These are phyloP conservation scores for Ophiostoma quercus DNA, from an alignment of 2,329 filamentous ascomycete genomes.

Conservation along the genomic window DNA sequence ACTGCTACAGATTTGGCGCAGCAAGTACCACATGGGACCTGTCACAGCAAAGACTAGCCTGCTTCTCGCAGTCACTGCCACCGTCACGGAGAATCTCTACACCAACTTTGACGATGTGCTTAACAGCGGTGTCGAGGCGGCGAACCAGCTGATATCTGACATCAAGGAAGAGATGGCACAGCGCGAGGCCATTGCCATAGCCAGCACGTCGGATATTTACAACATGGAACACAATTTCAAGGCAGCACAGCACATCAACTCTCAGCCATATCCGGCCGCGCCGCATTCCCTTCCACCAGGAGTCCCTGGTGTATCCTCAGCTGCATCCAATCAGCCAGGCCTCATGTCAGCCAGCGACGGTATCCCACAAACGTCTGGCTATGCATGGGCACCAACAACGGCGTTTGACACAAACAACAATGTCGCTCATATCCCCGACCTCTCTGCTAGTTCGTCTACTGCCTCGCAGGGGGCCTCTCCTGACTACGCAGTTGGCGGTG, in stretches of 20 bases:
- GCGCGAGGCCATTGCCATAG: neutral
- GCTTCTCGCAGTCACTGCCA: slow-evolving; percentile 18
- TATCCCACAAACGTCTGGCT: neutral
- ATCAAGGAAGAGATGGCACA: slow-evolving; percentile 12
- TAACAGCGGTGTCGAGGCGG: slow-evolving; percentile 15
- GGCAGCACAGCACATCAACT: neutral
- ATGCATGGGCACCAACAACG: neutral
- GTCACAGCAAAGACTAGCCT: slow-evolving; percentile 21
- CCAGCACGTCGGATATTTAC: neutral
- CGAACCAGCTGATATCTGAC: slow-evolving; percentile 11
- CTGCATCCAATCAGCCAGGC: neutral
- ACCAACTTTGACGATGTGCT: slow-evolving; percentile 9
- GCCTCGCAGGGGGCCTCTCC: neutral
- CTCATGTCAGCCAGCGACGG: neutral
- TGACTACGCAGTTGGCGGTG: neutral
- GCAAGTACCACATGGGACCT: slow-evolving; percentile 20
- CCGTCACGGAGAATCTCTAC: slow-evolving; percentile 18
- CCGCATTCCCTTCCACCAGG: neutral
- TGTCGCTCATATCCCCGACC: neutral
- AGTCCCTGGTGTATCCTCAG: neutral
- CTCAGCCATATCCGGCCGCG: neutral
- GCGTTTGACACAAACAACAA: neutral
- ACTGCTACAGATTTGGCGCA: slow-evolving; percentile 15
- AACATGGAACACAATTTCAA: neutral
- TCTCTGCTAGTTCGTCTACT: neutral